Evolutionary conservation across 2,329 filamentous ascomycete genomes (phyloP), one percentile per base, ranked within the genome.

Genomic region (Leptographium wingfieldii): DNA sequence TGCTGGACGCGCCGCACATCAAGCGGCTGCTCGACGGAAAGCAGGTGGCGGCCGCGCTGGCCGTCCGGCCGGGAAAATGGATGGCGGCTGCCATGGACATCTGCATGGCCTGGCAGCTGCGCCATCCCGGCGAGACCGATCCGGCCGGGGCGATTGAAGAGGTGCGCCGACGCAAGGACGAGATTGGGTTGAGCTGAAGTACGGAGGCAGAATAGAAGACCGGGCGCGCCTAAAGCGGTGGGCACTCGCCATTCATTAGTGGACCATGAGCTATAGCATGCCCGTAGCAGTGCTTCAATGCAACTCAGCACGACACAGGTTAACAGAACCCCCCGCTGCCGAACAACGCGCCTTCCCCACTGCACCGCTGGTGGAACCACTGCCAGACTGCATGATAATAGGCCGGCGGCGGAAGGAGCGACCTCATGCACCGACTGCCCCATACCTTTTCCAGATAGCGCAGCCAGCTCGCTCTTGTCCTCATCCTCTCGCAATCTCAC

Each of bases 81-180:
- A 87, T 95, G 80, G 83, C 83, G 59, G 78, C 80, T 54, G 91
- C 91, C 3, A 74, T 96, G 55, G 87, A 95, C 38, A 76, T 91
- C 4, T 88, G 90, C 62, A 82, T 95, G 72, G 84, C 85, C 62
- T 97, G 92, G 91, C 94, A 97, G 72, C 79, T 97, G 58, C 81
- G 89, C 46, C 84, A 97, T 68, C 90, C 91, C 0, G 77, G 77
- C 4, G 76, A 75, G 60, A 81, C 78, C 3, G 86, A 92, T 63
- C 72, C 77, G 7, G 67, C 73, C 7, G 80, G 76, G 3, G 85
- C 80, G 1, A 73, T 90, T 58, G 78, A 84, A 55, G 82, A 85
- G 67, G 78, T 90, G 29, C 71, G 73, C 55, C 70, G 67, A 59
- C 76, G 73, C 63, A 77, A 73, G 62, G 70, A 74, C 29, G 82